Percentiles rank a stretch among this genome's conserved stretches.
These are phyloP conservation scores for Coemansia sp. DNA, from an alignment of 192 early-diverging fungal genomes.

Conservation along the genomic window DNA sequence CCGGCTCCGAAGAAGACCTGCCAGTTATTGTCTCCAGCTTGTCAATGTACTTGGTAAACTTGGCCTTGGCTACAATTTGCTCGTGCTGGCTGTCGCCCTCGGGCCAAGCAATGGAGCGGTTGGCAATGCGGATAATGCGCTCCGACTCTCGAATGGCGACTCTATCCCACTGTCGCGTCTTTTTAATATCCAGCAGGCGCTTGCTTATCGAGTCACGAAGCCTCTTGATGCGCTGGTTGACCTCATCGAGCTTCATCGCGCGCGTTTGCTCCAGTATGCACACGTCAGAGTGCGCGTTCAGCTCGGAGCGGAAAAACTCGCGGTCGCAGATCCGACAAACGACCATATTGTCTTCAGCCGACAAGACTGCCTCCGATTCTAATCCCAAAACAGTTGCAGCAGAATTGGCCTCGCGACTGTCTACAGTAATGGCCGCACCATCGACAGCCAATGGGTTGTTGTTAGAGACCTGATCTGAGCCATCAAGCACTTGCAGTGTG, in stretches of 20 bases:
- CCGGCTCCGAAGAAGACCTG: background rate
- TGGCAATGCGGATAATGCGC: conserved; percentile 37
- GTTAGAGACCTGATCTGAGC: background rate
- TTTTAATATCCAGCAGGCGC: conserved; percentile 44
- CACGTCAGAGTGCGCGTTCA: conserved; percentile 75
- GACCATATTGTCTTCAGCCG: conserved; percentile 41
- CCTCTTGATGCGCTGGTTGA: conserved; percentile 55
- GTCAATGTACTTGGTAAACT: conserved; percentile 47
- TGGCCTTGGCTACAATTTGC: conserved; percentile 45
- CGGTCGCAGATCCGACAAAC: conserved; percentile 89
- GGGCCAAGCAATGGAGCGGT: conserved; percentile 42
- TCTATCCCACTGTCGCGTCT: conserved; percentile 37
- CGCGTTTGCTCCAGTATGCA: conserved; percentile 72
- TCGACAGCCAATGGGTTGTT: background rate
- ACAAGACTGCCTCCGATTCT: background rate
- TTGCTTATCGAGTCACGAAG: conserved; percentile 53
- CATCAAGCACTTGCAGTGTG: too few relatives aligned
- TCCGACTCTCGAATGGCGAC: conserved; percentile 30
- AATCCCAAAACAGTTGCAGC: background rate
- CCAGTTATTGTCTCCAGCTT: conserved; percentile 40
- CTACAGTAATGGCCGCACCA: background rate
- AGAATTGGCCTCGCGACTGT: background rate
- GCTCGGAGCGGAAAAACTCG: conserved; percentile 55
- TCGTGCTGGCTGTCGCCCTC: conserved; percentile 48
- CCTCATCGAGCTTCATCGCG: conserved; percentile 61